These are phyloP conservation scores for Penicillium verrucosum DNA, from an alignment of 2,329 filamentous ascomycete genomes.

Conservation along the genomic window DNA sequence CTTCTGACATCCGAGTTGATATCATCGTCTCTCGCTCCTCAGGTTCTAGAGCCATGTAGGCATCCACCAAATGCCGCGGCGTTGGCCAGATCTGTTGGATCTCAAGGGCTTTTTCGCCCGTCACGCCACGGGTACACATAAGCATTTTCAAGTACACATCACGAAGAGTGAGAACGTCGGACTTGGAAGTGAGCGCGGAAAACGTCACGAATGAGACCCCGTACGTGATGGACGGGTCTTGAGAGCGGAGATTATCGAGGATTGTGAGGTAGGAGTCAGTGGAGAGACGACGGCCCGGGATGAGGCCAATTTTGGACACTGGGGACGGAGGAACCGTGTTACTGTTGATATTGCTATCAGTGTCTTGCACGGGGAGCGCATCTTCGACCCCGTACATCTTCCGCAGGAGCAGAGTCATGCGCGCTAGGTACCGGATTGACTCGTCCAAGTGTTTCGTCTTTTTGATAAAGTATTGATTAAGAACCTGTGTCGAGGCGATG, in stretches of 20 bases:
- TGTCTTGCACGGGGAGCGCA: not conserved
- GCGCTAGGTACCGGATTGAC: constrained; percentile 69
- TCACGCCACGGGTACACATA: constrained; percentile 73
- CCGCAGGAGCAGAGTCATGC: constrained; percentile 67
- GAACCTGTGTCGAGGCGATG: constrained; percentile 72
- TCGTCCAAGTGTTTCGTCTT: constrained; percentile 72
- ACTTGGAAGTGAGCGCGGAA: constrained; percentile 70
- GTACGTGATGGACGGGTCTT: constrained; percentile 48
- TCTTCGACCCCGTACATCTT: constrained; percentile 51
- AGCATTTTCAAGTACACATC: constrained; percentile 82
- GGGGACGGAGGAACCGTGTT: constrained; percentile 42
- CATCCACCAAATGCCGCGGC: constrained; percentile 67
- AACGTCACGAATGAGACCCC: constrained; percentile 70
- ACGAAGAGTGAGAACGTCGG: constrained; percentile 67
- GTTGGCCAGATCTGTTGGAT: constrained; percentile 78
- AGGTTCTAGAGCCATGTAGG: constrained; percentile 55
- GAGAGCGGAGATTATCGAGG: constrained; percentile 57
- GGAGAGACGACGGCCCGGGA: constrained; percentile 59
- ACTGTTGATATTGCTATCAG: constrained; percentile 5
- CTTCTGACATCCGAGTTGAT: constrained; percentile 51
- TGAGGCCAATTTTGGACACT: constrained; percentile 42
- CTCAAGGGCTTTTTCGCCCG: constrained; percentile 73
- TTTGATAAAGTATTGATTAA: constrained; percentile 77
- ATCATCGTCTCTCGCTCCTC: constrained; percentile 62
- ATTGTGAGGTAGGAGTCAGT: constrained; percentile 65